Base-by-base conservation (phyloP, 1,284 basidiomycete genomes). In the Inonotus hispidus region DNA sequence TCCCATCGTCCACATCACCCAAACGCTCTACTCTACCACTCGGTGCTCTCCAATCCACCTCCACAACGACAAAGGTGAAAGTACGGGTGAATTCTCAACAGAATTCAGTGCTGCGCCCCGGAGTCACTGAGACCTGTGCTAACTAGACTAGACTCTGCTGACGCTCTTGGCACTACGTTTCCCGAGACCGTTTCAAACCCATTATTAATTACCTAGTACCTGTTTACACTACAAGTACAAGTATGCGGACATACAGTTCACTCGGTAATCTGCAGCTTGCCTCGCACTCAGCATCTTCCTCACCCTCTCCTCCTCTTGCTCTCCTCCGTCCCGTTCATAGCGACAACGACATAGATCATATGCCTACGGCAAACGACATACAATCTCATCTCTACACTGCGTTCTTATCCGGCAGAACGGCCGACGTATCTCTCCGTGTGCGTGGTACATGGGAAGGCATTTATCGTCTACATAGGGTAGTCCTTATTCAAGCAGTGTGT, bases 401-500 rank as follows among this genome's bases (percentile, higher is more conserved):
- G 1, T 87, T 95, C 70, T 76, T 93, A 14, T 77, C 85, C 59
- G 83, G 82, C 23, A 80, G 79, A 62, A 91, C 91, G 1, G 80
- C 90, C 16, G 93, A 95, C 73, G 84, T 94, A 62, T 79, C 84
- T 47, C 76, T 95, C 59, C 77, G 81, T 58, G 80, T 94, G 21
- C 75, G 77, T 21, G 88, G 87, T 7, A 75, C 82, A 4, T 95
- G 92, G 92, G 73, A 77, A 55, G 88, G 90, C 1, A 75, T 84
- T 39, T 95, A 94, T 75, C 82, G 78, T 38, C 77, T 93, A 2
- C 93, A 95, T 73, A 81, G 85, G 37, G 87, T 94, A 62, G 84
- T 95, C 38, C 83, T 95, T 56, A 92, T 92, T 56, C 93, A 95
- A 72, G 85, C 91, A 52, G 92, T 90, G 62, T 67, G 83, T 77